Evolutionary conservation across 495 filamentous ascomycete genomes (phyloP), one percentile per base, ranked within the genome.

Genomic region (Massariosphaeria phaeospora): DNA sequence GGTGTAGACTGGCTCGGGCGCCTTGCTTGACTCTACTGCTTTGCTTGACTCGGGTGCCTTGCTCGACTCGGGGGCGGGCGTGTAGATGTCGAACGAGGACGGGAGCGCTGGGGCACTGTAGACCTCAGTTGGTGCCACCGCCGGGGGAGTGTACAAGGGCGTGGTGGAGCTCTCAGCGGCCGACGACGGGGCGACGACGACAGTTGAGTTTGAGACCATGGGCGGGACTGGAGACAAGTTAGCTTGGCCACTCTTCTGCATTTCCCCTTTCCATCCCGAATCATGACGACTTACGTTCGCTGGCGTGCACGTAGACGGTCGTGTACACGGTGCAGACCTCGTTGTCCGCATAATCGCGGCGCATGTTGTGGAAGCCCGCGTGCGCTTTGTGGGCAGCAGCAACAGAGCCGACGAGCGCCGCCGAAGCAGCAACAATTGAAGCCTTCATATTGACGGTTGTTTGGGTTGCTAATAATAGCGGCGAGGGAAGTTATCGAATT

Each of bases 81-180:
- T 85, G 72, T 85, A 80, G 58, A 84, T 79, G 38, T 81, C 65
- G 26, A 78, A 78, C 59, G 41, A 79, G 76, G 23, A 68, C 69
- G 52, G 81, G 8, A n/a, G 30, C 2, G 41, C 41, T 44, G 39
- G 84, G 64, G 84, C 85, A 66, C 79, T 84, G 76, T 91, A 91
- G 50, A 84, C 89, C 69, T 86, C 86, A 67, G 86, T 75, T 35
- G 74, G 74, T 61, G 88, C 85, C 84, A 86, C 90, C 63, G 84
- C 79, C 69, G 84, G 89, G 64, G 84, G 85, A 63, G 83, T 86
- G 62, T 48, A 48, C 65, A 86, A 72, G 74, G 78, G 88, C 74
- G 90, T 85, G 29, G 87, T 70, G 31, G 86, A 90, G 49, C 84
- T 88, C 30, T 88, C 84, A 4, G 2, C 24, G 84, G 89, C 79